phyloP scores from a whole-genome alignment of 2,329 filamentous ascomycete species.

The Colletotrichum chrysophilum region DNA sequence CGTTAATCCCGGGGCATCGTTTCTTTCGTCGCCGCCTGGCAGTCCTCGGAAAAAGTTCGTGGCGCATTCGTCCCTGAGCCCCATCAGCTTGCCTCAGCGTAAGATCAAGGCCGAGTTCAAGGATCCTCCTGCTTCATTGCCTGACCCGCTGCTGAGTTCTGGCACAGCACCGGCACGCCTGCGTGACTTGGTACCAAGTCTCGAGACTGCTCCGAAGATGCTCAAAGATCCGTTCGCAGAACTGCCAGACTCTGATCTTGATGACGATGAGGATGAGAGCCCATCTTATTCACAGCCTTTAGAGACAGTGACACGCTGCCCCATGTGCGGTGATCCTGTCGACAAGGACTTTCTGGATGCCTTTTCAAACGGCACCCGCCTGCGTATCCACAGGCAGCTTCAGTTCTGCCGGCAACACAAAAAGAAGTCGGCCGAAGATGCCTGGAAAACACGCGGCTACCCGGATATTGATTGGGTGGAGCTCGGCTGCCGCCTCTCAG shows the following conservation, averaged over 20 bases:
- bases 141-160: background rate
- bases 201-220: background rate
- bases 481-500: conserved; percentile 63
- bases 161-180: background rate
- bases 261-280: background rate
- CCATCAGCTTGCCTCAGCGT: background rate
- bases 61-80: conserved; percentile 11
- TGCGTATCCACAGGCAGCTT: conserved; percentile 64
- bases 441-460: conserved; percentile 62
- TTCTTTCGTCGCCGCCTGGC: background rate
- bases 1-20: background rate
- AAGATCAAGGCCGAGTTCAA: background rate
- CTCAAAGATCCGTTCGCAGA: conserved; percentile 12
- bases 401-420: conserved; percentile 71
- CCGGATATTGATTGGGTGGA: conserved; percentile 73
- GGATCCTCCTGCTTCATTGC: background rate
- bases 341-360: conserved; percentile 57
- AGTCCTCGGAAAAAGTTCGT: background rate
- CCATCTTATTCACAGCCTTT: conserved; percentile 17
- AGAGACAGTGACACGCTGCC: conserved; percentile 55
- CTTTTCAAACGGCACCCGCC: conserved; percentile 50
- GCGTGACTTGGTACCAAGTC: background rate
- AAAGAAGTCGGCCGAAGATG: conserved; percentile 53
- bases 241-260: background rate
- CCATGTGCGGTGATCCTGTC: conserved; percentile 70